phyloP scores from a whole-genome alignment of 1,139 yeast species.

The Chernovozyma aurita region DNA sequence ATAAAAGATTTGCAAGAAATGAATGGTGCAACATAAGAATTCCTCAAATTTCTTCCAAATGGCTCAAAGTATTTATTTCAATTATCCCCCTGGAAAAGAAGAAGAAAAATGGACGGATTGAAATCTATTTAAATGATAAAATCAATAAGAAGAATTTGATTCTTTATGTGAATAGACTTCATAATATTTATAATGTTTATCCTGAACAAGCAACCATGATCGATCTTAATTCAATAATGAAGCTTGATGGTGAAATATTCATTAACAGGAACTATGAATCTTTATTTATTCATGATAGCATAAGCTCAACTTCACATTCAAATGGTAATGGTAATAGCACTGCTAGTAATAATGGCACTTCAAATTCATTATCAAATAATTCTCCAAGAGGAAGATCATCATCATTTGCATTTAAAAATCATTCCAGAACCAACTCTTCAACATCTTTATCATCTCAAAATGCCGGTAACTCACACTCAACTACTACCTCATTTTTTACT shows the following conservation, averaged over 20 bases:
- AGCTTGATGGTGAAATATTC: conserved; percentile 46
- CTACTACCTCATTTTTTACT: conserved; percentile 23
- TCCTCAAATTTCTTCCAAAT: conserved; percentile 52
- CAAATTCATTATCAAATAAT: background rate
- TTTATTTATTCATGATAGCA: conserved; percentile 16
- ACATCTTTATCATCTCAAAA: conserved; percentile 2
- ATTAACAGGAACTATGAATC: conserved; percentile 40
- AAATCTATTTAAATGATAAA: conserved; percentile 42
- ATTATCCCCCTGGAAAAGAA: conserved; percentile 39
- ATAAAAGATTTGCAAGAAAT: conserved; percentile 38
- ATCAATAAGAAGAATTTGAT: conserved; percentile 42
- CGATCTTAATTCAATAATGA: conserved; percentile 50
- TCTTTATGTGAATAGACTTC: conserved; percentile 39
- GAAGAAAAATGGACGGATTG: conserved; percentile 41
- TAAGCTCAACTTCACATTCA: background rate
- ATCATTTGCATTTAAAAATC: conserved; percentile 7
- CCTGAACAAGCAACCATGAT: conserved; percentile 53
- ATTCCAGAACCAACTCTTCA: conserved; percentile 4
- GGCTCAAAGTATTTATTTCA: conserved; percentile 49
- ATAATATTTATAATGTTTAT: conserved; percentile 45
- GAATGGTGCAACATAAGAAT: conserved; percentile 58
- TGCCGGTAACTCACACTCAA: conserved; percentile 24
- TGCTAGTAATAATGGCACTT: too few relatives aligned
- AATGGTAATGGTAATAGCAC: too few relatives aligned
- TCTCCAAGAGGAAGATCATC: conserved; percentile 8